Evolutionary conservation across 768 basidiomycete species (phyloP), one percentile per base, ranked within the genome.

Genomic region (Collybiopsis luxurians): DNA sequence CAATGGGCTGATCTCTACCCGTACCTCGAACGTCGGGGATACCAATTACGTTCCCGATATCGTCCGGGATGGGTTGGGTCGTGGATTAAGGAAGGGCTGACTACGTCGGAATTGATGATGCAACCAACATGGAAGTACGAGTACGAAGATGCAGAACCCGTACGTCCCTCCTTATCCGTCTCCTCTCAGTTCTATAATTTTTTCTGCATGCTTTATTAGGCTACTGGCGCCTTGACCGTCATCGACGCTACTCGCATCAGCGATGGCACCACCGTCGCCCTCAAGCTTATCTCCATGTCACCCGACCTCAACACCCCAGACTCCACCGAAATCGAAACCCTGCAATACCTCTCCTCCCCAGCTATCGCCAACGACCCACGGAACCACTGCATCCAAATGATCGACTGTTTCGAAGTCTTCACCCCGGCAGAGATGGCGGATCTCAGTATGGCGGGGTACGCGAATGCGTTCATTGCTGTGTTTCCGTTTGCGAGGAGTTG

Each of bases 321-420:
- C 23, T 51, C 50, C 3, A 46, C 43, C 40, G 53, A 55, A 38
- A 19, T 55, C 6, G 42, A 55, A 24, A 55, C 30, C n/a, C 19
- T 55, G 1, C 53, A 34, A 26, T 46, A 44, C 36, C 30, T 55
- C 1, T 55, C 53, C 2, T 55, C 53, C 15, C 40, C 53, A 21
- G 42, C 27, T 17, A 39, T 55, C 15, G 34, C 19, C 12, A 39
- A 30, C 9, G 42, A 55, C 27, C 34, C 53, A 28, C 27, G 42
- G 3, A 55, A 55, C 44, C 53, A 55, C 42, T 55, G 53, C 19
- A 46, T 55, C 28, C 53, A 55, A 28, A 44, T 55, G 53, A 43
- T 55, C 21, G 53, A 55, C n/a, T 2, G 42, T 31, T 55, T 55
- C n/a, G 28, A 43, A 19, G 31, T 55, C 4, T 46, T 38, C 21